phyloP scores from a whole-genome alignment of 305 asterid genomes.

The Euphrasia arctica region DNA sequence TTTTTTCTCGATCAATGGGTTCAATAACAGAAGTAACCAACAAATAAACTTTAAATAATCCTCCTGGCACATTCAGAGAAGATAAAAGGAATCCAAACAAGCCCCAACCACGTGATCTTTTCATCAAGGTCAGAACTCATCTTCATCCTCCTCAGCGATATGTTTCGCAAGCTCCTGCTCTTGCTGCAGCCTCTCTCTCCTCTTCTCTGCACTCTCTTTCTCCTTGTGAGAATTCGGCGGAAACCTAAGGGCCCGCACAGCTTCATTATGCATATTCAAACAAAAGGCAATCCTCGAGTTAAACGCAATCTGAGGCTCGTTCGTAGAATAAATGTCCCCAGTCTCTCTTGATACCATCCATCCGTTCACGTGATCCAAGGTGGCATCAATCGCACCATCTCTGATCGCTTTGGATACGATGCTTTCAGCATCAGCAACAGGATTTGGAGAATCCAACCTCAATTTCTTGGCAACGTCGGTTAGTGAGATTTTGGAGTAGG shows the following conservation, averaged over 20 bases:
- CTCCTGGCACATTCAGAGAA: too few relatives aligned
- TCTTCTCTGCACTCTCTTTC: constrained; percentile 83
- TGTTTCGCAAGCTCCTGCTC: constrained; percentile 98
- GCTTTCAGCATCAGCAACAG: constrained; percentile 95
- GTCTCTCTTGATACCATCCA: constrained; percentile 92
- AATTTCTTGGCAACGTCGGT: constrained; percentile 81
- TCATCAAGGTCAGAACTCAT: constrained; percentile 52
- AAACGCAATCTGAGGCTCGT: constrained; percentile 84
- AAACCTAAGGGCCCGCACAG: constrained; percentile 85
- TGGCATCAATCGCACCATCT: constrained; percentile 93
- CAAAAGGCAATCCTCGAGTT: constrained; percentile 92
- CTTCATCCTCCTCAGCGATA: constrained; percentile 96
- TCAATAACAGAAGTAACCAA: too few relatives aligned
- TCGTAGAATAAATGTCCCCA: constrained; percentile 90
- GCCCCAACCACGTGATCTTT: too few relatives aligned
- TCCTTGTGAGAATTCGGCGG: constrained; percentile 94
- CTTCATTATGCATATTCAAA: constrained; percentile 91
- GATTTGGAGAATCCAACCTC: constrained; percentile 78
- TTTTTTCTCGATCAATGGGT: too few relatives aligned
- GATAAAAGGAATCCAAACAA: too few relatives aligned
- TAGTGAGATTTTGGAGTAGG: constrained; percentile 81
- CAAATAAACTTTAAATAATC: too few relatives aligned
- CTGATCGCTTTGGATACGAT: constrained; percentile 89
- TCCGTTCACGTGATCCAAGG: constrained; percentile 77
- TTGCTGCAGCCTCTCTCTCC: constrained; percentile 92